These are phyloP conservation scores for Fusarium anguioides DNA, from an alignment of 2,329 filamentous ascomycete genomes.

Conservation along the genomic window DNA sequence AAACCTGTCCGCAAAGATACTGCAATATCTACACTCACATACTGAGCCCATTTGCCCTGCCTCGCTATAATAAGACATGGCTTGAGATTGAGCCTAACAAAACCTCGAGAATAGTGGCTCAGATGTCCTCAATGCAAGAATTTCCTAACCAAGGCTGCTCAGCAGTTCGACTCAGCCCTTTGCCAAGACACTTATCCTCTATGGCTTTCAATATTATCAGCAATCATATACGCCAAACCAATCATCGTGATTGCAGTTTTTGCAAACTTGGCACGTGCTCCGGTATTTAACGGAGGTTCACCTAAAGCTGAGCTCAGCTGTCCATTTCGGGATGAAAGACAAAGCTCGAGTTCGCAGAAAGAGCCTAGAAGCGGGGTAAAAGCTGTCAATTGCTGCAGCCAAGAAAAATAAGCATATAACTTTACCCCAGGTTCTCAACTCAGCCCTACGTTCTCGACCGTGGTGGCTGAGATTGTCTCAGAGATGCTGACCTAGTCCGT, in stretches of 20 bases:
- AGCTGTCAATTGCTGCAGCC: neutral
- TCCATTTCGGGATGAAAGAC: neutral
- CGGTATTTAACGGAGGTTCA: neutral
- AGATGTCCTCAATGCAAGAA: neutral
- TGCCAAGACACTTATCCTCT: neutral
- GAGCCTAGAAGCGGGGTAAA: neutral
- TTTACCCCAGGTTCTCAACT: neutral
- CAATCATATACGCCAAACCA: neutral
- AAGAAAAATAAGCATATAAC: neutral
- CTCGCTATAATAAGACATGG: neutral
- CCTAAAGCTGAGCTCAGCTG: neutral
- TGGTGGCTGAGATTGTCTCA: neutral
- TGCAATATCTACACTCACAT: neutral
- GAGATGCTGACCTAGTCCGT: neutral
- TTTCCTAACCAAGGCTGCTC: neutral
- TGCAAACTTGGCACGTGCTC: neutral
- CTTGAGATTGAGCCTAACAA: neutral
- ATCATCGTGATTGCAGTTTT: neutral
- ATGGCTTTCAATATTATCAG: neutral
- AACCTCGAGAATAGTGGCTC: neutral
- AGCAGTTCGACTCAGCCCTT: neutral
- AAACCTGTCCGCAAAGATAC: neutral
- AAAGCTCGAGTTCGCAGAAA: neutral
- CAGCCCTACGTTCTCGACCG: neutral
- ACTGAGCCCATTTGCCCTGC: neutral